Base-by-base conservation (phyloP, 2,329 filamentous ascomycete species). In the Claviceps fusiformis region DNA sequence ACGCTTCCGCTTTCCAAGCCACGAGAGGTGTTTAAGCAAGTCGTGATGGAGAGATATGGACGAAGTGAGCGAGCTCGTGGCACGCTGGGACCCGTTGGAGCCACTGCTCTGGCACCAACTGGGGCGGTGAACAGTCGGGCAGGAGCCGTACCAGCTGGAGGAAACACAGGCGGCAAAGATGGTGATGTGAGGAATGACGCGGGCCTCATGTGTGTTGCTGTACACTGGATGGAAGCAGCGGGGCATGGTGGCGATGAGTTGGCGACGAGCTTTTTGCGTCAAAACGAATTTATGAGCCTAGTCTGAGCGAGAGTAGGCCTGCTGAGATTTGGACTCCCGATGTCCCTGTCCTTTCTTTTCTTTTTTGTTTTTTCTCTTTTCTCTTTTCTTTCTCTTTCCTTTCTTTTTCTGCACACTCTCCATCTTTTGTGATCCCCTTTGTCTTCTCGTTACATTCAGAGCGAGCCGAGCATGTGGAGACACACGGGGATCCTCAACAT, bases 181-280 rank as follows among this genome's bases (percentile, higher is more conserved):
- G 73, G 72, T 19, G 70, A 80, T 57, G 76, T 80, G 41, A 69
- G 89, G 61, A 90, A 85, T 57, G 89, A 96, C 67, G 88, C 89
- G 2, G 86, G 86, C 54, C 83, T 90, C 46, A 93, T 97, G 87
- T 96, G 91, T 64, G 82, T 95, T 56, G 92, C 92, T 10, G 84
- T 95, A 70, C 92, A 97, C 74, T 97, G 92, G 91, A 96, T 97
- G 90, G 89, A 92, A 72, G 77, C 88, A 60, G 90, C 88, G 43
- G 87, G 89, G 62, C 79, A 80, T 54, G 90, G 90, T n/a, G 90
- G 90, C 1, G 92, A 97, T 67, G 81, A 86, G 64, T 74, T 95
- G 61, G 92, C 92, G 24, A 85, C 82, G 66, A 86, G 85, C 67
- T 91, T 92, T 70, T 73, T 96, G 68, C 79, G 85, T 59, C 88